Conservation (phyloP, 148 eudicot species). For the Spergularia marina region DNA sequence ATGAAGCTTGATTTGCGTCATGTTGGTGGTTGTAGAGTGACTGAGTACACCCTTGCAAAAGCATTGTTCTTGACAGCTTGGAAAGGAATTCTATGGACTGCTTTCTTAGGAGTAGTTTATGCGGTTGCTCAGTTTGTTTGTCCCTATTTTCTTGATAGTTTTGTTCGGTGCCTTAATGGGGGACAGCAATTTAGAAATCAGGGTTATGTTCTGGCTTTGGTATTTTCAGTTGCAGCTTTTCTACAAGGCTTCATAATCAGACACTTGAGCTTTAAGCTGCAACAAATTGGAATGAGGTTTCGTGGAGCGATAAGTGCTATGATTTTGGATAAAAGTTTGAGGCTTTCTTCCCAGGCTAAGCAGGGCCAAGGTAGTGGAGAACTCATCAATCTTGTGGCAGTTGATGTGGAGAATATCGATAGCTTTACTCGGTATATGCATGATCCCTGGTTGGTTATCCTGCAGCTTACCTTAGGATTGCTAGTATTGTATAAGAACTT, state of each 20-base stretch:
- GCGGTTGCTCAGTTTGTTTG: conserved; percentile 3
- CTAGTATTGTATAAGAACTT: conserved; percentile 10
- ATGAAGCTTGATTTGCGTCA: background rate
- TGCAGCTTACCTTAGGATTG: conserved; percentile 18
- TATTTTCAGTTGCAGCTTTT: background rate
- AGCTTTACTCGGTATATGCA: conserved; percentile 5
- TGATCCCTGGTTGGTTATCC: conserved; percentile 18
- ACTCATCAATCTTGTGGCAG: conserved; percentile 17
- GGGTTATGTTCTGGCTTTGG: conserved; percentile 4
- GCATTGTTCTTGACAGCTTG: conserved; percentile 6
- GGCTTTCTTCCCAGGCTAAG: conserved; percentile 10
- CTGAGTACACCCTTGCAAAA: conserved; percentile 3
- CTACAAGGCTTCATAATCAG: background rate
- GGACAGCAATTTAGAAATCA: background rate
- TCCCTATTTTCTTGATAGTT: conserved; percentile 21
- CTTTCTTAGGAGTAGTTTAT: conserved; percentile 1
- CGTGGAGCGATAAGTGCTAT: conserved; percentile 14
- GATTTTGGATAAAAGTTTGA: conserved; percentile 12
- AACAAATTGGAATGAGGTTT: conserved; percentile 21
- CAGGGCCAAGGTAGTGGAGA: conserved; percentile 16
- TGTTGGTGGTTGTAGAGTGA: background rate
- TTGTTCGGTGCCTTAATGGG: conserved; percentile 18
- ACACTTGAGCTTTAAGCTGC: conserved; percentile 8
- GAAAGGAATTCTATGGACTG: conserved; percentile 18
- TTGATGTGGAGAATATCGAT: conserved; percentile 18